Evolutionary conservation across 345 rosid genomes (phyloP).

Genomic region (Hirschfeldia incana): DNA sequence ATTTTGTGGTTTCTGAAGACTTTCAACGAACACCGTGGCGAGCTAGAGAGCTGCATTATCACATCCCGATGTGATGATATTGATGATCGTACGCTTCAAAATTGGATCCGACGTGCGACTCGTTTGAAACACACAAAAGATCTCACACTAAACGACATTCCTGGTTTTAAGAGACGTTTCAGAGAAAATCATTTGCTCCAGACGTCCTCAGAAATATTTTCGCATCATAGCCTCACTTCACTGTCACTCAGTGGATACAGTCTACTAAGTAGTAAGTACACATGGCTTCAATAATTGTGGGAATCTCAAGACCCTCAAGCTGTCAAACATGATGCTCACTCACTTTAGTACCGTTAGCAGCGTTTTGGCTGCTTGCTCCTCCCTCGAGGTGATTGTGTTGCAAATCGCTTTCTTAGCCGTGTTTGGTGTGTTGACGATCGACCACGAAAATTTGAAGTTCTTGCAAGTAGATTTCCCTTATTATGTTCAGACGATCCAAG

Average conservation of each 20-base stretch:
- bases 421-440: neutral
- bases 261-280: neutral
- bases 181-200: neutral
- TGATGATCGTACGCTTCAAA: neutral
- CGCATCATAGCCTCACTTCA: neutral
- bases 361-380: constrained; percentile 12
- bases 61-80: neutral
- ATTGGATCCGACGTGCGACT: constrained; percentile 7
- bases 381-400: constrained; percentile 23
- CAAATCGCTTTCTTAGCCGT: neutral
- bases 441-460: constrained; percentile 15
- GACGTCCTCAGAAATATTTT: neutral
- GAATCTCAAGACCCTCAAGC: constrained; percentile 23
- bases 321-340: neutral
- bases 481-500: neutral
- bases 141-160: neutral
- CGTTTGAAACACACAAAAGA: neutral
- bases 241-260: constrained; percentile 4
- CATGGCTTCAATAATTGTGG: neutral
- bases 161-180: neutral
- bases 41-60: neutral
- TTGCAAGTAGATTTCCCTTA: neutral
- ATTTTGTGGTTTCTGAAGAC: neutral
- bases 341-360: neutral
- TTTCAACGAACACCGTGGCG: neutral